Conservation (phyloP, 257 asterid genomes). For the Solanum corneliomulleri region DNA sequence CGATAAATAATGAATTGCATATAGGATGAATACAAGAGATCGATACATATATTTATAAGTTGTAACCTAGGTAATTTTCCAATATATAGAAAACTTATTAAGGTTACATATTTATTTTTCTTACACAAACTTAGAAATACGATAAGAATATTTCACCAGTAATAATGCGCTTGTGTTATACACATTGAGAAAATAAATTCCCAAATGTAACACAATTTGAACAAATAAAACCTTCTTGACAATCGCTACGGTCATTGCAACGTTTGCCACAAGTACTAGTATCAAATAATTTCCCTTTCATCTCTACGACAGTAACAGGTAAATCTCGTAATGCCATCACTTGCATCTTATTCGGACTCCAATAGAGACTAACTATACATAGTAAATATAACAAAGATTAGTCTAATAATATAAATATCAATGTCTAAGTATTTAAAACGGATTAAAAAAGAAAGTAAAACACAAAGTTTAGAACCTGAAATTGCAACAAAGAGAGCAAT, state of each 20-base stretch:
- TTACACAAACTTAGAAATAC: background rate
- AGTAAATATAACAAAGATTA: background rate
- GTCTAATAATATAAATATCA: background rate
- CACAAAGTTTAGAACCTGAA: background rate
- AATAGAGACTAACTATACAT: background rate
- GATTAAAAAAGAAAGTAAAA: background rate
- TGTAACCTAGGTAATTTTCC: background rate
- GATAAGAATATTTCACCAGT: background rate
- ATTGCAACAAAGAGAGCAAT: background rate
- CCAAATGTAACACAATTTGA: background rate
- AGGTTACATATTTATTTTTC: background rate
- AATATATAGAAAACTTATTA: background rate
- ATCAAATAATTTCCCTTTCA: background rate
- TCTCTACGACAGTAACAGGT: background rate
- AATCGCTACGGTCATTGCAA: background rate
- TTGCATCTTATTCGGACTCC: background rate
- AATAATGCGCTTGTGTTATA: background rate
- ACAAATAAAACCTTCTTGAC: background rate
- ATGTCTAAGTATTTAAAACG: background rate
- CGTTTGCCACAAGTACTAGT: background rate
- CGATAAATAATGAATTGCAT: background rate
- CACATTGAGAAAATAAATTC: background rate
- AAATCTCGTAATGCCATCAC: background rate
- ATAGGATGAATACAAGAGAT: background rate
- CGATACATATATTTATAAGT: background rate